Percentiles rank a stretch among this genome's conserved stretches.
phyloP scores from a whole-genome alignment of 495 filamentous ascomycete genomes.

The Daldinia caldariorum region DNA sequence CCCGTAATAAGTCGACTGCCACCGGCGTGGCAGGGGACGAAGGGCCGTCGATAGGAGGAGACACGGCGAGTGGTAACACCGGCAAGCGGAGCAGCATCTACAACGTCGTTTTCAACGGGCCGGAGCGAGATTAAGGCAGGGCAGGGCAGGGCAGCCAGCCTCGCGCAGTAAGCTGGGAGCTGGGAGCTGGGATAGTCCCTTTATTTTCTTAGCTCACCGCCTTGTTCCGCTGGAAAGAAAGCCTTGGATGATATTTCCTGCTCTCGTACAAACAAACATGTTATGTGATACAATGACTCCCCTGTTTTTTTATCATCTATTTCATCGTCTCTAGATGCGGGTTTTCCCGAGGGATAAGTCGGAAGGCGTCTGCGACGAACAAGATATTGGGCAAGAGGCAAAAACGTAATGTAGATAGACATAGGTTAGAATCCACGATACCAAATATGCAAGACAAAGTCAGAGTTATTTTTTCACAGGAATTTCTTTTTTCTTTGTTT shows the following conservation, averaged over 20 bases:
- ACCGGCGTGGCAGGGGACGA: neutral
- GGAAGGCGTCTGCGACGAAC: neutral
- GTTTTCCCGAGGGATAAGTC: too few species aligned
- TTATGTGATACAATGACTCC: too few species aligned
- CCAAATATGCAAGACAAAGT: neutral
- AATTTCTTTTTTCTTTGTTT: too few species aligned
- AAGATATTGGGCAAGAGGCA: neutral
- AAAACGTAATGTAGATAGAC: neutral
- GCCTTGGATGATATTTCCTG: too few species aligned
- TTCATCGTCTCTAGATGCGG: neutral
- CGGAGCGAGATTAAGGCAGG: slow-evolving; percentile 11
- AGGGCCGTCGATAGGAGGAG: neutral
- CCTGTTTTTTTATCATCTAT: too few species aligned
- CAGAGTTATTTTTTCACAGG: neutral
- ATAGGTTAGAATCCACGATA: slow-evolving; percentile 4
- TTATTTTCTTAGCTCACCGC: too few species aligned
- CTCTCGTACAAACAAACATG: too few species aligned
- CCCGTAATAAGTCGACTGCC: neutral
- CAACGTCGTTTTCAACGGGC: slow-evolving; percentile 38
- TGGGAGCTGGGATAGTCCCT: too few species aligned
- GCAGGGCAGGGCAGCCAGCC: too few species aligned
- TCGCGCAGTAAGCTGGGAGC: too few species aligned
- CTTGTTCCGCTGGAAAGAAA: too few species aligned
- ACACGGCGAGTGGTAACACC: neutral
- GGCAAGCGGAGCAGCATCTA: slow-evolving; percentile 46